Evolutionary conservation across 2,329 filamentous ascomycete species (phyloP).

Genomic region (Lomentospora prolificans): DNA sequence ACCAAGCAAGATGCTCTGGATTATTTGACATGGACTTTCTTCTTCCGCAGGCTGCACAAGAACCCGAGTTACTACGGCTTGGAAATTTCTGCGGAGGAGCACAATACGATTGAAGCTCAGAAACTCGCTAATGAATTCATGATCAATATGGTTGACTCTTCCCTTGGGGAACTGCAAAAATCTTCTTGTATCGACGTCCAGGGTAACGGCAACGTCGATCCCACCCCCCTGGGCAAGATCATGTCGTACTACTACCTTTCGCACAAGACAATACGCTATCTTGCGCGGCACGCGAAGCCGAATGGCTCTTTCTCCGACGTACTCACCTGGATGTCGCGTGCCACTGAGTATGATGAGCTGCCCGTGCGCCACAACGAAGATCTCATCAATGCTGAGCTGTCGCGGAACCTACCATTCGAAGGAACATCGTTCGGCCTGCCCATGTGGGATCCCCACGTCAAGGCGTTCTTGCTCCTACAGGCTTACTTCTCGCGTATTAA

Average conservation of each 20-base stretch:
- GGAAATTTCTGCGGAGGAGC: conserved; percentile 84
- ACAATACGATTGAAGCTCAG: conserved; percentile 79
- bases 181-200: conserved; percentile 78
- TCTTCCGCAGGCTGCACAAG: conserved; percentile 94
- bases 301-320: conserved; percentile 71
- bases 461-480: conserved; percentile 86
- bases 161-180: conserved; percentile 68
- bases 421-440: conserved; percentile 59
- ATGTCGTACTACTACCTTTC: conserved; percentile 99
- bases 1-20: conserved; percentile 97
- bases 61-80: conserved; percentile 97
- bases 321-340: conserved; percentile 84
- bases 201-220: conserved; percentile 79
- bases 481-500: conserved; percentile 90
- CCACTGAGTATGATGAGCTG: conserved; percentile 93
- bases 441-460: conserved; percentile 98
- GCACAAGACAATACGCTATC: conserved; percentile 83
- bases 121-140: conserved; percentile 88
- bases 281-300: conserved; percentile 66
- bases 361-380: conserved; percentile 98
- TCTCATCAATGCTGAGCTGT: conserved; percentile 86
- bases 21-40: conserved; percentile 98
- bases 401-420: conserved; percentile 62
- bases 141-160: conserved; percentile 83
- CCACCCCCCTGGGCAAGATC: conserved; percentile 90